A percentile compares a stretch with the other conserved stretches of the same genome.
Evolutionary conservation across 768 basidiomycete genomes (phyloP).

Genomic region (Boletus tomentosulus): DNA sequence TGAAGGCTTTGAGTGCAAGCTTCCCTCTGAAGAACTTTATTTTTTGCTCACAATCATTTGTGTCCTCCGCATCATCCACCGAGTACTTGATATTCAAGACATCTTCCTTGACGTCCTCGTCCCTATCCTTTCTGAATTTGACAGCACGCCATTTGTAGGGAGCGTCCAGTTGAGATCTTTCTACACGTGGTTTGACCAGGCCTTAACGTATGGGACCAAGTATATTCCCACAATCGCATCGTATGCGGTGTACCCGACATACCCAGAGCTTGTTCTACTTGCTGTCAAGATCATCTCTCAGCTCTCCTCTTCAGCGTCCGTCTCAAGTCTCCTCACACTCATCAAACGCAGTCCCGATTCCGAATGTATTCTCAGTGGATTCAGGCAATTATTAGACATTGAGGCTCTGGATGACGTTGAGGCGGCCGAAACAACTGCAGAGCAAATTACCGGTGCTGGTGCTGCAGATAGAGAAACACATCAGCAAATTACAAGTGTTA

Average conservation of each 20-base stretch:
- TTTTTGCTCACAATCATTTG: conserved; percentile 76
- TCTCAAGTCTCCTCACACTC: conserved; percentile 71
- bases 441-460: conserved; percentile 69
- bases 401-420: conserved; percentile 62
- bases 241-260: conserved; percentile 63
- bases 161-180: conserved; percentile 59
- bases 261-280: conserved; percentile 71
- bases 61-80: conserved; percentile 74
- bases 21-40: conserved; percentile 65
- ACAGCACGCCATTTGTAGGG: conserved; percentile 50
- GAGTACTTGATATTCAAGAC: conserved; percentile 81
- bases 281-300: conserved; percentile 71
- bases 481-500: too few relatives aligned
- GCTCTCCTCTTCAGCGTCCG: conserved; percentile 62
- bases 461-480: conserved; percentile 50
- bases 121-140: conserved; percentile 67
- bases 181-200: conserved; percentile 72
- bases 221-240: conserved; percentile 80
- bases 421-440: conserved; percentile 54
- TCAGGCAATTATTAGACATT: conserved; percentile 57
- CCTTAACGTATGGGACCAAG: conserved; percentile 61
- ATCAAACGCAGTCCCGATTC: conserved; percentile 81
- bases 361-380: conserved; percentile 79
- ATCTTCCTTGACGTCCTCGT: conserved; percentile 87
- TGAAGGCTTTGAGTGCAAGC: conserved; percentile 66